Percentiles rank a stretch among this genome's conserved stretches.
Conservation (phyloP, 192 early-diverging fungal genomes). For the Podila minutissima region DNA sequence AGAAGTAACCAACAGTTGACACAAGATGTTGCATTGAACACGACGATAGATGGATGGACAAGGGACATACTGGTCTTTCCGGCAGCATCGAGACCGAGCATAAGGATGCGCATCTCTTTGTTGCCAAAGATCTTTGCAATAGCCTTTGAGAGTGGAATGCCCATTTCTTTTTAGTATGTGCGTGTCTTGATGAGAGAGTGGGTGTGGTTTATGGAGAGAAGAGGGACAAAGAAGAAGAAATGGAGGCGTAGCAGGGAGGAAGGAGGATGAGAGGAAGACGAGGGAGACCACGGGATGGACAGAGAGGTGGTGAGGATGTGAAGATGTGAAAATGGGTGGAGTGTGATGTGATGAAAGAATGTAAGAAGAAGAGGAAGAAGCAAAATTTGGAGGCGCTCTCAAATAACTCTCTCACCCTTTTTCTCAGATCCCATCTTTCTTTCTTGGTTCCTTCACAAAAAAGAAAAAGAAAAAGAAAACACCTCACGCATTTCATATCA, state of each 20-base stretch:
- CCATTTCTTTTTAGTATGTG: constrained; percentile 66
- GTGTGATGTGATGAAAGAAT: not conserved
- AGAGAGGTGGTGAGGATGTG: not conserved
- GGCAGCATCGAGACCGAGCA: constrained; percentile 89
- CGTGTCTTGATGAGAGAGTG: not conserved
- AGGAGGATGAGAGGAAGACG: not conserved
- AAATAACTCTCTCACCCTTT: too few species aligned
- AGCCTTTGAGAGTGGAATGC: constrained; percentile 75
- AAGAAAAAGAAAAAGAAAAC: too few species aligned
- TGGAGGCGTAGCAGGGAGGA: not conserved
- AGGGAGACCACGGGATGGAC: not conserved
- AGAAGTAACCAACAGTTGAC: too few species aligned
- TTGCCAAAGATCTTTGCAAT: constrained; percentile 81
- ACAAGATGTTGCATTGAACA: not conserved
- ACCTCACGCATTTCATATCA: too few species aligned
- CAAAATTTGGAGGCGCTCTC: not conserved
- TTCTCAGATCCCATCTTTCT: too few species aligned
- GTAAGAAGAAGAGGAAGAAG: not conserved
- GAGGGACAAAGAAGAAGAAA: not conserved
- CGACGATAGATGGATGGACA: not conserved
- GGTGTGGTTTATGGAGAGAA: not conserved
- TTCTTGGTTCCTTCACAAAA: too few species aligned
- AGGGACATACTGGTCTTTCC: constrained; percentile 81
- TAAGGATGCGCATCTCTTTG: constrained; percentile 95
- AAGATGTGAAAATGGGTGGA: not conserved